Conservation (phyloP, 2,329 filamentous ascomycete genomes). For the Biscogniauxia mediterranea region DNA sequence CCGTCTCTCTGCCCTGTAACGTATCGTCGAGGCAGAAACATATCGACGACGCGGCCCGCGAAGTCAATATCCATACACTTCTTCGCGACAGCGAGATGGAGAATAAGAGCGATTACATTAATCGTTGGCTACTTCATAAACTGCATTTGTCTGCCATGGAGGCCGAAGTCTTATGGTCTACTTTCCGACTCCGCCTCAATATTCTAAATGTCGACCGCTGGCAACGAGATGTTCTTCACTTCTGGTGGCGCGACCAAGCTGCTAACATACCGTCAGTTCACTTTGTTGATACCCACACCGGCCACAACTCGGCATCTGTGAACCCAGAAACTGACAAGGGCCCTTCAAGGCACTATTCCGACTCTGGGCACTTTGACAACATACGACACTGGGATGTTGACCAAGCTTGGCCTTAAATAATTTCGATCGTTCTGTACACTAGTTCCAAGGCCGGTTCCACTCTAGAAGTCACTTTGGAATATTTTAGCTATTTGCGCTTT, state of each 20-base stretch:
- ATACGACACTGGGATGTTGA: constrained; percentile 22
- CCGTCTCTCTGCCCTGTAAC: constrained; percentile 36
- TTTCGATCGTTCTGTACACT: not conserved
- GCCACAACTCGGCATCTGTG: constrained; percentile 18
- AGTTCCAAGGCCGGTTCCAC: not conserved
- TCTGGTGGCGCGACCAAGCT: constrained; percentile 40
- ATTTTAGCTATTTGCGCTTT: not conserved
- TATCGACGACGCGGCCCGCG: constrained; percentile 38
- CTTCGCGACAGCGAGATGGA: constrained; percentile 36
- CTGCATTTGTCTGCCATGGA: constrained; percentile 47
- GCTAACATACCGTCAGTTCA: constrained; percentile 20
- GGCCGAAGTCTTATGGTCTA: constrained; percentile 41
- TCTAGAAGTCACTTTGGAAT: not conserved
- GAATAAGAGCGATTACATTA: constrained; percentile 46
- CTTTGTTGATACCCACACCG: constrained; percentile 18
- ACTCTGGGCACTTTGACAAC: constrained; percentile 22
- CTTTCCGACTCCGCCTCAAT: constrained; percentile 32
- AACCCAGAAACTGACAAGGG: constrained; percentile 12
- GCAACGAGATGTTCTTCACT: constrained; percentile 41
- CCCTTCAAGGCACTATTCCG: constrained; percentile 20
- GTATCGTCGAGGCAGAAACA: constrained; percentile 34
- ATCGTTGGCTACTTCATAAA: constrained; percentile 52
- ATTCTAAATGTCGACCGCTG: constrained; percentile 38
- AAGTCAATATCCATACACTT: constrained; percentile 44
- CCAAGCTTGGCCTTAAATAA: constrained; percentile 16